Base-by-base conservation (phyloP, 768 basidiomycete genomes). In the Termitomyces sp. region DNA sequence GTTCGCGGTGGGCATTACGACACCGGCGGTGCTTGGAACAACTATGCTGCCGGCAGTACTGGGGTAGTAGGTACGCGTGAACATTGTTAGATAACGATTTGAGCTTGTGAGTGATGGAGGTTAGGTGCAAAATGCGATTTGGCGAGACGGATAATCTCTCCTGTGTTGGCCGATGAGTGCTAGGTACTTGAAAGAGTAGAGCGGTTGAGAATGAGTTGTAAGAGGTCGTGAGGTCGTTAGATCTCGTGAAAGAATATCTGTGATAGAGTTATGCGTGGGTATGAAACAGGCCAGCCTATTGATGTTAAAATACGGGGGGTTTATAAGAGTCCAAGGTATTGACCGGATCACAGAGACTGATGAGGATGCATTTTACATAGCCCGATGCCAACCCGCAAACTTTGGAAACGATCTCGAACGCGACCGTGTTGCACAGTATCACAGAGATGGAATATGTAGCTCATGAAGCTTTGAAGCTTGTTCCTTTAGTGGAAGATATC, bases 281-380 rank as follows among this genome's bases (percentile, higher is more conserved):
- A 46, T 38, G 49, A 46, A 63, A 62, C 54, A 66, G 65, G 65
- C 63, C 63, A 62, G 65, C 65, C 63, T 66, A 63, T 64, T 60
- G 63, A 63, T 58, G 64, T 18, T 8, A 49, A 38, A 28, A 23
- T 26, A n/a, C 33, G 1, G 5, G 38, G 54, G 10, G 55, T 50
- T 62, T 58, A 57, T 57, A 60, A 60, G 51, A 50, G 6, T 20
- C 33, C 26, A 18, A 48, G 50, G 50, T 30, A 20, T 23, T 9
- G 28, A 18, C 18, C 56, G 58, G 61, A 60, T 57, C 50, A 43
- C 41, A 55, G 35, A 20, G 48, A 33, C 23, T 62, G 54, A 62
- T 62, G 28, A 12, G 30, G n/a, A 43, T 52, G 61, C 55, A 52
- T 36, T 59, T 49, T 57, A 55, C 23, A 23, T 23, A 23, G 20